These are phyloP conservation scores for Eremothecium coryli DNA, from an alignment of 1,139 yeast species.

Conservation along the genomic window DNA sequence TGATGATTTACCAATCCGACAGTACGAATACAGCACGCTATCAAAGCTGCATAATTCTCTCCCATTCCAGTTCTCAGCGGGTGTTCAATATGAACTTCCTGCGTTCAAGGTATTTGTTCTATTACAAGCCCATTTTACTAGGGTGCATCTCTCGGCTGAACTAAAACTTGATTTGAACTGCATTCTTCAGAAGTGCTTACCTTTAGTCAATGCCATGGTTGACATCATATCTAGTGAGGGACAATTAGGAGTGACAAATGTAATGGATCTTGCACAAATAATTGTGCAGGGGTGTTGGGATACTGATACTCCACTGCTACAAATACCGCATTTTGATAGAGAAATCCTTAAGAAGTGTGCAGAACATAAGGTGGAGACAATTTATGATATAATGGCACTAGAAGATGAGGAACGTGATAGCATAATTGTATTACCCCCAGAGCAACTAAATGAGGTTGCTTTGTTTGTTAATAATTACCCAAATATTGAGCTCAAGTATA, in stretches of 20 bases:
- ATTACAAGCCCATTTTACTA: slow-evolving; percentile 72
- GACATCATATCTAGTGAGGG: slow-evolving; percentile 81
- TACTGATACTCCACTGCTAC: slow-evolving; percentile 67
- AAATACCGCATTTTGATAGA: slow-evolving; percentile 61
- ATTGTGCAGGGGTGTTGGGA: slow-evolving; percentile 82
- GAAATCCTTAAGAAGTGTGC: slow-evolving; percentile 52
- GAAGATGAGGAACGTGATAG: slow-evolving; percentile 71
- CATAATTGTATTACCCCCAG: slow-evolving; percentile 46
- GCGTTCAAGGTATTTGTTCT: slow-evolving; percentile 63
- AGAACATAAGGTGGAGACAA: slow-evolving; percentile 51
- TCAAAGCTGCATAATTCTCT: slow-evolving; percentile 44
- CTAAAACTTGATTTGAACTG: slow-evolving; percentile 46
- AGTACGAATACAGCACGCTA: slow-evolving; percentile 46
- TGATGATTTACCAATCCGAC: slow-evolving; percentile 51
- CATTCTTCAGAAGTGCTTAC: slow-evolving; percentile 43
- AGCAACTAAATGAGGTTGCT: slow-evolving; percentile 55
- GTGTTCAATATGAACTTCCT: slow-evolving; percentile 42
- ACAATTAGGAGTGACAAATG: slow-evolving; percentile 61
- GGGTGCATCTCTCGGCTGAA: slow-evolving; percentile 53
- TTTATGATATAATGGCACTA: slow-evolving; percentile 76
- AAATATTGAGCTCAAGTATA: slow-evolving; percentile 60
- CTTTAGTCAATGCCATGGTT: slow-evolving; percentile 55
- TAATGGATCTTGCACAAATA: slow-evolving; percentile 88
- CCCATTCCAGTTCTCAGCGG: slow-evolving; percentile 47
- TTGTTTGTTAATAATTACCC: slow-evolving; percentile 86